Base-by-base conservation (phyloP, 805 yeast species). In the Cyberlindnera misumaiensis region DNA sequence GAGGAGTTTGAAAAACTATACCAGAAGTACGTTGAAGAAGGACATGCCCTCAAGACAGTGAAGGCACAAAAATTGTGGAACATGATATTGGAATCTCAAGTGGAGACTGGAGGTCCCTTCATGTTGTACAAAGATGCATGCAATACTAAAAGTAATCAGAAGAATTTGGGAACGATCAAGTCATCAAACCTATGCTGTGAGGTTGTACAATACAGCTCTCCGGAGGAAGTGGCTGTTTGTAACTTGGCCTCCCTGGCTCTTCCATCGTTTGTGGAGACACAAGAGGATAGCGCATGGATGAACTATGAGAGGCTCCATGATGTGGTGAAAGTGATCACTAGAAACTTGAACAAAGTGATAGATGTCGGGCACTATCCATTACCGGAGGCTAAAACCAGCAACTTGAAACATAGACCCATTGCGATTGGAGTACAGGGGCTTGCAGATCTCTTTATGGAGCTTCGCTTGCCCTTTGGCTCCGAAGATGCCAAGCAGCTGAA, bases 41-140 rank as follows among this genome's bases (percentile, higher is more conserved):
- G 82, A 4, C 72, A 75, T 43, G 86, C 80, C 37, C 67, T 72
- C 40, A 72, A 69, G 50, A 75, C 77, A 17, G 70, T 89, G 42
- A 80, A 77, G 53, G 97, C 98, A n/a, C 95, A 89, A 62, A 84
- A 83, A 60, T 68, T 90, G 37, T 90, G 97, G 97, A 73, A 78
- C 49, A 81, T 89, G 31, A 88, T 90, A 36, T 60, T 93, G 39
- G 94, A 87, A 58, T 79, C 97, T 14, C 98, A 90, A 67, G 84
- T 93, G 17, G 97, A 90, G 66, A 90, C 97, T 4, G 97, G 98
- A 35, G 86, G 85, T 51, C 98, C 98, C 13, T 93, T 85, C 67
- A 80, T 90, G 80, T 72, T 93, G 14, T 90, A 86, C 70, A 93
- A 90, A 62, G 98, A 90, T 65, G 74, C 95, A 11, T 85, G 96